Percentiles rank a stretch among this genome's conserved stretches.
Evolutionary conservation across 129 eudicot genomes (phyloP).

Genomic region (Apium graveolens): DNA sequence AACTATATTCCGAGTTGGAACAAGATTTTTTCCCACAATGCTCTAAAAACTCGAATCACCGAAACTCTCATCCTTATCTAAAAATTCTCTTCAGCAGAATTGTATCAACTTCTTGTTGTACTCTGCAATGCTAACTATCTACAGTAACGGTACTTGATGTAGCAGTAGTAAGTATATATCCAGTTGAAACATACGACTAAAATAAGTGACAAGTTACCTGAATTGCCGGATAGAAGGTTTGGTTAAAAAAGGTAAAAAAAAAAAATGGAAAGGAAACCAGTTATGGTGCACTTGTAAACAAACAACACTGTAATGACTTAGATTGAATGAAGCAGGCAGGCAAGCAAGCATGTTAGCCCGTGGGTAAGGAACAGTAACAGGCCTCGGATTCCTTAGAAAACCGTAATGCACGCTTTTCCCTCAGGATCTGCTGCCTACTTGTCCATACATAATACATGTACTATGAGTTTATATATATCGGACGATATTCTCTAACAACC

Average conservation of each 20-base stretch:
- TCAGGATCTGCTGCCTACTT: neutral
- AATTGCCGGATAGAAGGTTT: neutral
- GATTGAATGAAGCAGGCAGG: neutral
- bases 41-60: no score
- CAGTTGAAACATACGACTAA: neutral
- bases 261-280: no score
- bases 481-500: no score
- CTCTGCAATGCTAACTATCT: no score
- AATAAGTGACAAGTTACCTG: neutral
- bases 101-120: no score
- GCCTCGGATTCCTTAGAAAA: slow-evolving; percentile 5
- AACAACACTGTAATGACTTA: neutral
- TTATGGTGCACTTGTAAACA: neutral
- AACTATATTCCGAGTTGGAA: no score
- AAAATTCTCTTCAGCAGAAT: no score
- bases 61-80: no score
- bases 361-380: neutral
- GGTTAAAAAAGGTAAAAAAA: neutral
- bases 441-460: no score
- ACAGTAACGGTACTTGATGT: no score
- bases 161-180: neutral
- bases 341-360: slow-evolving; percentile 3
- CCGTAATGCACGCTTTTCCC: neutral
- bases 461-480: no score
- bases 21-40: no score